A percentile compares a stretch with the other conserved stretches of the same genome.
Evolutionary conservation across 2,329 filamentous ascomycete species (phyloP).

Genomic region (Colletotrichum sp.): DNA sequence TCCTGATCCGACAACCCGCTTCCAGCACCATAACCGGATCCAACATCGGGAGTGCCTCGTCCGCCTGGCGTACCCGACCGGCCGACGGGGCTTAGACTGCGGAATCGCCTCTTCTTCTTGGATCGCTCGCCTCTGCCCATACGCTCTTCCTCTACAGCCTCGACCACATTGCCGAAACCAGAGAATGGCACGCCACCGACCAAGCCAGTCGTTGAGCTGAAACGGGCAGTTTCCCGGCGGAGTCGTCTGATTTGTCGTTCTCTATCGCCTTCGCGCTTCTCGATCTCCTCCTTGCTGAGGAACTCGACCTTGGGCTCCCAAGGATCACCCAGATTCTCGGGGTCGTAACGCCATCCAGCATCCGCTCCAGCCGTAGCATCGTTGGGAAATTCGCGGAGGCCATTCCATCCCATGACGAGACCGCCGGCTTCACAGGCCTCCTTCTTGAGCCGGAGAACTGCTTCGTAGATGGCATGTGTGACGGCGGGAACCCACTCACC

Average conservation of each 20-base stretch:
- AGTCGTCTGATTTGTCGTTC: conserved; percentile 89
- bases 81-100: conserved; percentile 83
- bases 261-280: conserved; percentile 92
- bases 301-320: conserved; percentile 85
- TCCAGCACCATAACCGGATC: conserved; percentile 70
- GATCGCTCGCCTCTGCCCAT: conserved; percentile 92
- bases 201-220: conserved; percentile 86
- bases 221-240: conserved; percentile 88
- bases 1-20: conserved; percentile 77
- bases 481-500: conserved; percentile 96
- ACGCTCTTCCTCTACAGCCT: conserved; percentile 69
- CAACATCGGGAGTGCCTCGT: conserved; percentile 81
- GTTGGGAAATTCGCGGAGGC: conserved; percentile 76
- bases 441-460: conserved; percentile 90
- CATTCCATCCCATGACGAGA: conserved; percentile 76
- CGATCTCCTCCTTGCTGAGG: conserved; percentile 93
- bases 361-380: conserved; percentile 83
- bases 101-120: conserved; percentile 93
- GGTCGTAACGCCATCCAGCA: conserved; percentile 95
- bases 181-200: conserved; percentile 72
- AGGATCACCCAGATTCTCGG: conserved; percentile 82
- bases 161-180: conserved; percentile 54
- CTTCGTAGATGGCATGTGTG: conserved; percentile 96
- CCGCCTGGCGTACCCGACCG: conserved; percentile 70
- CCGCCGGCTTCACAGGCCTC: conserved; percentile 94